These are phyloP conservation scores for Saccharomycopsis sp. DNA, from an alignment of 805 yeast genomes.

Conservation along the genomic window DNA sequence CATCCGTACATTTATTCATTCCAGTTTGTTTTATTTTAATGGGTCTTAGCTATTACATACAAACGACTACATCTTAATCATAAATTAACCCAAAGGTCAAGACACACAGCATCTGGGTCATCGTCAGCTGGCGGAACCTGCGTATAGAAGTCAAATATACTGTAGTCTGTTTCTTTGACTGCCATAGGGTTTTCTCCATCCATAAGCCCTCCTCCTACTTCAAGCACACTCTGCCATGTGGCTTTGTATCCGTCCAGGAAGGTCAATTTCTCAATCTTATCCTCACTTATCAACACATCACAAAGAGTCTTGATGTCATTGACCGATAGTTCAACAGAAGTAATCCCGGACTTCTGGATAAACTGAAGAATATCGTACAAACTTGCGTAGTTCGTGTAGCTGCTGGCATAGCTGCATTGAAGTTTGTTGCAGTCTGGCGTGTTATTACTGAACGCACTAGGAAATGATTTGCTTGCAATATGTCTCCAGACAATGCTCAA, in stretches of 20 bases:
- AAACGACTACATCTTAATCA: too few relatives aligned
- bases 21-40: not conserved
- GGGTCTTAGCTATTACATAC: not conserved
- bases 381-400: conserved; percentile 58
- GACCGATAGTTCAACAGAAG: conserved; percentile 70
- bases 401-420: conserved; percentile 44
- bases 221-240: conserved; percentile 62
- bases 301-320: conserved; percentile 76
- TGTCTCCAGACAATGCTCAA: conserved; percentile 83
- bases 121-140: conserved; percentile 31
- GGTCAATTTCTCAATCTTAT: conserved; percentile 59
- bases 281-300: conserved; percentile 83
- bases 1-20: not conserved
- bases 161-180: conserved; percentile 11
- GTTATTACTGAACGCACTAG: conserved; percentile 50
- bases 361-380: conserved; percentile 71
- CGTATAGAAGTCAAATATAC: conserved; percentile 37
- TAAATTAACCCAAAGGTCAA: conserved; percentile 40
- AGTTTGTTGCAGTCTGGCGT: conserved; percentile 22
- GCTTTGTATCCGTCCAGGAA: conserved; percentile 61
- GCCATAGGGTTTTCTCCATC: conserved; percentile 19
- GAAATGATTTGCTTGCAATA: conserved; percentile 69
- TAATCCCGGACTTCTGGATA: conserved; percentile 62
- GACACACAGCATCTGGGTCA: conserved; percentile 36
- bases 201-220: conserved; percentile 30